Evolutionary conservation across 768 basidiomycete species (phyloP), one percentile per base, ranked within the genome.

Genomic region (Collybia mongolica): DNA sequence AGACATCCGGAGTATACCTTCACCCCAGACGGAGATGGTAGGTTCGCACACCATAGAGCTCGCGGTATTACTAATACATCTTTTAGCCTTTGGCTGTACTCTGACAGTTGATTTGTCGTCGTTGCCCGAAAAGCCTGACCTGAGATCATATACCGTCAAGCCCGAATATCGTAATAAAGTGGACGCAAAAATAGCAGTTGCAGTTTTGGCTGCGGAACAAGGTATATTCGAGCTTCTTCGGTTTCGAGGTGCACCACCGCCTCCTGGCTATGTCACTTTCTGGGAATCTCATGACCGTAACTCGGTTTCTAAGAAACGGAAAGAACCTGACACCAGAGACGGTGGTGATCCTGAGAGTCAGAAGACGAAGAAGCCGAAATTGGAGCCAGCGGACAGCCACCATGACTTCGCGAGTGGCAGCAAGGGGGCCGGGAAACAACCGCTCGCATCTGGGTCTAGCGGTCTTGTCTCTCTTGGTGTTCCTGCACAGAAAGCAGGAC

Each of bases 101-200:
- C 42, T 88, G 52, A 65, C 61, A 1, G 61, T 83, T 24, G 66
- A 72, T 35, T 56, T 82, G 14, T 72, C 68, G 3, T 53, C 64
- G 17, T 46, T 65, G 2, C 56, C 69, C 1, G 44, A 56, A 14
- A 41, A 65, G 18, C 70, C 66, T 1, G 70, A 77, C 45, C 55
- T 65, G n/a, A 71, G 70, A 26, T 64, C 63, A 45, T 88, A 79
- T 60, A 61, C 64, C 0, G 78, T 77, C 6, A 65, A 74, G 6
- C 61, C 68, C 7, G 73, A 80, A 50, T 86, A 84, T 60, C 71
- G 76, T 37, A 77, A 68, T 23, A 83, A 82, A 56, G 69, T 70
- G 14, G 86, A 89, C 53, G 86, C 86, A 5, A 85, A 78, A 61
- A 67, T 73, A 14, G 84, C 81, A 12, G 84, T 79, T 9, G 67